phyloP scores from a whole-genome alignment of 1,284 basidiomycete species.

The Irpex sp. region DNA sequence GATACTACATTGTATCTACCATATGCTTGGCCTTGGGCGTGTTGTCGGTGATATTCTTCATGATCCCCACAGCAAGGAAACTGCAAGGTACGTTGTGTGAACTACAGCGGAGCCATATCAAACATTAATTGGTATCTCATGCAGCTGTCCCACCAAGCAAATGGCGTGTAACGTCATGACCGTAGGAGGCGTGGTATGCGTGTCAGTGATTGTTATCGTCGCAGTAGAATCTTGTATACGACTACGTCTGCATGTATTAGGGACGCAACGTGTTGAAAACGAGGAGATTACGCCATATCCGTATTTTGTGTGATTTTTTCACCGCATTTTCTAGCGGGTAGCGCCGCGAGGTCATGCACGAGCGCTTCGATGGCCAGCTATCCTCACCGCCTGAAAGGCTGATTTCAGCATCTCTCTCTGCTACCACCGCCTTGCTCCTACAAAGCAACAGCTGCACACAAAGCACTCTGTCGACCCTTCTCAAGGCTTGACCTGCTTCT shows the following conservation, averaged over 20 bases:
- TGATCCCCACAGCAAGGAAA: conserved; percentile 80
- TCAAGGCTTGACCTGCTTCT: conserved; percentile 1
- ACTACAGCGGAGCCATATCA: background rate
- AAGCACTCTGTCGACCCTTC: conserved; percentile 4
- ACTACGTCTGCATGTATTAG: background rate
- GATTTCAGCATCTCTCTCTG: conserved; percentile 3
- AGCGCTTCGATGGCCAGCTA: conserved; percentile 5
- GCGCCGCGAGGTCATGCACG: conserved; percentile 10
- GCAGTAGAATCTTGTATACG: background rate
- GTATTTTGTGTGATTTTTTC: conserved; percentile 8
- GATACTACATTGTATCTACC: conserved; percentile 86
- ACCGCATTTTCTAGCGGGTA: background rate
- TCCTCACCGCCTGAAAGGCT: conserved; percentile 1
- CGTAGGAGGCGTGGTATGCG: background rate
- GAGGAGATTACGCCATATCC: conserved; percentile 2
- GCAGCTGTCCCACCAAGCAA: conserved; percentile 55
- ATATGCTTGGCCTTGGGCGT: conserved; percentile 79
- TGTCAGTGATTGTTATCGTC: background rate
- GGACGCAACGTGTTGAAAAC: conserved; percentile 2
- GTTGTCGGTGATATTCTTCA: conserved; percentile 70
- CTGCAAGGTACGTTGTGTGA: conserved; percentile 69
- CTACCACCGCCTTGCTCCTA: conserved; percentile 4
- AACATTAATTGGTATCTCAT: conserved; percentile 11
- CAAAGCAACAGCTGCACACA: conserved; percentile 3
- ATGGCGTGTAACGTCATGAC: conserved; percentile 45